Evolutionary conservation across 2,329 filamentous ascomycete species (phyloP), one percentile per base, ranked within the genome.

Genomic region (Aspergillus sp.): DNA sequence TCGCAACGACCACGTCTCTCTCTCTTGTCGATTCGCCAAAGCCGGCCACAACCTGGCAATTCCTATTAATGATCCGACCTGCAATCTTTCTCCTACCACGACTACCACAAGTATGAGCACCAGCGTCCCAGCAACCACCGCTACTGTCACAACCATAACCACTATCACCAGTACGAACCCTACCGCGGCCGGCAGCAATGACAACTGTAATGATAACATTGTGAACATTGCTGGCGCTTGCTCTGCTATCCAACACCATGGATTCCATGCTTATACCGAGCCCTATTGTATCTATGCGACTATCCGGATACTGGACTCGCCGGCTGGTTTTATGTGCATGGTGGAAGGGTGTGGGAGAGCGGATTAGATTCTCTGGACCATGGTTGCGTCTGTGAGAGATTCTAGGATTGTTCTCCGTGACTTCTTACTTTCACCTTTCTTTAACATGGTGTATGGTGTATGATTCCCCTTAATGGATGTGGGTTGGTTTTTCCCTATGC

Each of bases 1-100:
- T 41, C 46, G 41, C 10, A 60, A 59, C 44, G 51, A 60, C 45
- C 58, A 60, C 44, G 49, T 59, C 33, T 37, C 50, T 15, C 44
- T 60, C 20, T 13, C 43, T 38, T 60, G 58, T 44, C 35, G 47
- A 22, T 30, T 45, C 7, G 49, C 50, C n/a, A 58, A 58, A 43
- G 10, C 42, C n/a, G 19, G 20, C 19, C 13, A 37, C 25, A 30
- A 32, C 17, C 41, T 38, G 20, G 33, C 41, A n/a, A 19, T 13
- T 1, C 41, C 41, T 25, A 44, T 41, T 25, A 44, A 19, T 17
- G n/a, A 23, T 9, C 9, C 20, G 15, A 43, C 17, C 6, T 43
- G 22, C 12, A 43, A 43, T 15, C 38, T 20, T 15, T 23, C 38
- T 10, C 19, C 15, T 35, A n/a, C 33, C 7, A 17, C 13, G 3